Base-by-base conservation (phyloP, 2,329 filamentous ascomycete species). In the Aspergillus terreus region DNA sequence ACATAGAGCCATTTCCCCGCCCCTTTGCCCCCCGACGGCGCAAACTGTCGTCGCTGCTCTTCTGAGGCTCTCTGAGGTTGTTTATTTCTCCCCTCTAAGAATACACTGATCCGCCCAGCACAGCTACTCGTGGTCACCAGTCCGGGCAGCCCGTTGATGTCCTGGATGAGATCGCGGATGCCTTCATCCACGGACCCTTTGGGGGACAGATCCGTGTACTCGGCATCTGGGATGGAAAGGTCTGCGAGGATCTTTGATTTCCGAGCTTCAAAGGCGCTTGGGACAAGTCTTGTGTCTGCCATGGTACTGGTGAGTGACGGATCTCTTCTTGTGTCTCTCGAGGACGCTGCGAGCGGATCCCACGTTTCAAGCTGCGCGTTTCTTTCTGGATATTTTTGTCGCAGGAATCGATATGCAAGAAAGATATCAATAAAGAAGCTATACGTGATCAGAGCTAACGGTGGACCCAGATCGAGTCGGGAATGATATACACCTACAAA, bases 111-210 rank as follows among this genome's bases (percentile, higher is more conserved):
- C 47, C 92, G 79, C 0, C 92, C 92, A 2, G 90, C 88, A 68
- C 92, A 97, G 70, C 91, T 96, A 72, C 91, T 96, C 2, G 92
- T 96, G 1, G 92, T 96, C 32, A 95, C 90, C 38, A 92, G 81
- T 1, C 89, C 90, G 1, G 85, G 80, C 5, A 86, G 66, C 1
- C 63, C 68, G 70, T 97, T 97, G 67, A 97, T 86, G 59, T 87
- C 83, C 46, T 80, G 78, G 54, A 97, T 91, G 49, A 96, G 76
- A 19, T 85, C 79, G 44, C 86, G 81, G 58, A 97, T 91, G 1
- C 84, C 87, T 44, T 76, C 82, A 68, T 97, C 92, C 17, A 97
- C 82, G 0, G 85, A 87, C 14, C 92, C 92, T 74, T 96, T 96
- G 2, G 92, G 92, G 1, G 90, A 95, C 6, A 87, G 80, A 71